Conservation (phyloP, 306 rosid species). For the Cercis canadensis region DNA sequence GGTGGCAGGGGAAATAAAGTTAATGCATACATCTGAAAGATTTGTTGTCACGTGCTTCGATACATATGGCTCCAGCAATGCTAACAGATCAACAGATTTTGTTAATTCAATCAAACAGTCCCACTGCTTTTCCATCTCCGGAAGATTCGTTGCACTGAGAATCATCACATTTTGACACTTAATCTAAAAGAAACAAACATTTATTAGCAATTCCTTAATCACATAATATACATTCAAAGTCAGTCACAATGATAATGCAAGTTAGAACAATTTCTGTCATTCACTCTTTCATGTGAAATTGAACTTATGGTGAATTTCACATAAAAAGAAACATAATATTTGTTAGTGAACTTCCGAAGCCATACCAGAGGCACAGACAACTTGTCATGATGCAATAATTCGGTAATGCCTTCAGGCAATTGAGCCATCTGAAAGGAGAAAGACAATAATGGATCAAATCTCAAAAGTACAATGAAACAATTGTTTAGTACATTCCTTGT, state of each 20-base stretch:
- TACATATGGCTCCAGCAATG: conserved; percentile 63
- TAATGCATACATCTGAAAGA: conserved; percentile 68
- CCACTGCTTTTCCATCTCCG: conserved; percentile 85
- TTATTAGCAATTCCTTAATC: neutral
- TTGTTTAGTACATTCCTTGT: neutral
- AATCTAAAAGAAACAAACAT: conserved; percentile 62
- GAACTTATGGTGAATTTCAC: conserved; percentile 22
- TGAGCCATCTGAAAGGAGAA: conserved; percentile 89
- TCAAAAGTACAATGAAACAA: neutral
- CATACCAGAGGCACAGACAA: conserved; percentile 86
- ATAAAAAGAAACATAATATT: conserved; percentile 26
- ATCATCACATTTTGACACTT: conserved; percentile 83
- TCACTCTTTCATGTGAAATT: conserved; percentile 18
- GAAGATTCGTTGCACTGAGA: conserved; percentile 67
- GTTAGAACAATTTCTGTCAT: neutral
- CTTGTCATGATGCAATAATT: conserved; percentile 82
- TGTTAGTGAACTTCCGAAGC: conserved; percentile 35
- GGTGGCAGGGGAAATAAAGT: conserved; percentile 5
- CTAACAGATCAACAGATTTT: conserved; percentile 54
- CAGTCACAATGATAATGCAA: conserved; percentile 17
- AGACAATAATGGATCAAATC: conserved; percentile 33
- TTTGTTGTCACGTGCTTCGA: conserved; percentile 62
- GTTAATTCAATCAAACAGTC: conserved; percentile 84
- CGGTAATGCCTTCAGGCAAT: conserved; percentile 95
- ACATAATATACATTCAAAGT: conserved; percentile 1